phyloP scores from a whole-genome alignment of 441 rosid species.

The Aleurites moluccanus region DNA sequence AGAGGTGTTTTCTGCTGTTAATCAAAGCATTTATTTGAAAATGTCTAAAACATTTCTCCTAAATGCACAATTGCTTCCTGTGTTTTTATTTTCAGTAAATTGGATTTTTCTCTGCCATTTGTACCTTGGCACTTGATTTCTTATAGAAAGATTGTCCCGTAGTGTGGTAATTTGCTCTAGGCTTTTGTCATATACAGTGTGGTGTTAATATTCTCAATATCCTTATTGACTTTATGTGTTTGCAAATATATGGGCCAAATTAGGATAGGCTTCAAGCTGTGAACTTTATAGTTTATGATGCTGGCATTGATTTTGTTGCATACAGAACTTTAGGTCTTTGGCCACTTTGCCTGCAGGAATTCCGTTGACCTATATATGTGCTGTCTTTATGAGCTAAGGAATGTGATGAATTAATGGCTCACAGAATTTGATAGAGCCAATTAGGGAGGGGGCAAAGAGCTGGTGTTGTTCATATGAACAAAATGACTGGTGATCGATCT shows the following conservation, averaged over 20 bases:
- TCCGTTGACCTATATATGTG: not conserved
- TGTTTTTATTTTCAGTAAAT: not conserved
- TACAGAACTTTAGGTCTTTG: no score
- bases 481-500: not conserved
- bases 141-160: not conserved
- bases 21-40: not conserved
- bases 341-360: not conserved
- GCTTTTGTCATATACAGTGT: not conserved
- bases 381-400: not conserved
- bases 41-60: not conserved
- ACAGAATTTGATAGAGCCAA: not conserved
- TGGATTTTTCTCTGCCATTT: not conserved
- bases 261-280: not conserved
- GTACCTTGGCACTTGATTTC: not conserved
- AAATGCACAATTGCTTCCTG: not conserved
- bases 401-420: not conserved
- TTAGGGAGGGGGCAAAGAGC: not conserved
- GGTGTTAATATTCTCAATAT: not conserved
- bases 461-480: not conserved
- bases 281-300: not conserved
- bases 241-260: not conserved
- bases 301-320: not conserved
- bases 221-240: not conserved
- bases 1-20: not conserved
- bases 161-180: not conserved